Conservation (phyloP, 2,329 filamentous ascomycete genomes). For the Fusarium sp. region DNA sequence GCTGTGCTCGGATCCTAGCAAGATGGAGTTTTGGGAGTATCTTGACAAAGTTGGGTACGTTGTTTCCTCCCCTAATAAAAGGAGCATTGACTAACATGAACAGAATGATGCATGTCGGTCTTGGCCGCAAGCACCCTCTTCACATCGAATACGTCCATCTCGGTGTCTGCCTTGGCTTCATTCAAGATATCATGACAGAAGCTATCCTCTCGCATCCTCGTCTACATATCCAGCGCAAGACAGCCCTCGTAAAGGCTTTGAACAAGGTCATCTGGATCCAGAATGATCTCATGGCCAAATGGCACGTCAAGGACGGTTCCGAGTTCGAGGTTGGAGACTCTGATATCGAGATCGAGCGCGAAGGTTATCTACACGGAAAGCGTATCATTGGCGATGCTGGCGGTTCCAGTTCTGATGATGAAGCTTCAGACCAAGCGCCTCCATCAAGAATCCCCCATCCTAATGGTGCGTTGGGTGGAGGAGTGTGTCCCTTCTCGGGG, state of each 20-base stretch:
- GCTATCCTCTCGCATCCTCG: constrained; percentile 79
- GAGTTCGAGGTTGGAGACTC: constrained; percentile 64
- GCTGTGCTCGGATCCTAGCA: constrained; percentile 79
- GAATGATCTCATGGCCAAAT: constrained; percentile 87
- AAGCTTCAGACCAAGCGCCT: constrained; percentile 34
- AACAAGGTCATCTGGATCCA: constrained; percentile 90
- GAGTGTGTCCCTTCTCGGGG: constrained; percentile 46
- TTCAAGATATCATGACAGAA: constrained; percentile 82
- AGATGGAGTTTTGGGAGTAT: constrained; percentile 85
- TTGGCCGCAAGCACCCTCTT: constrained; percentile 76
- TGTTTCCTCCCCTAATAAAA: background rate
- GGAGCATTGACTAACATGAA: background rate
- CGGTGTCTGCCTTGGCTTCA: constrained; percentile 76
- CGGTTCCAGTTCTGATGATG: constrained; percentile 34
- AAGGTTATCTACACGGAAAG: constrained; percentile 74
- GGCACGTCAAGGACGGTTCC: constrained; percentile 78
- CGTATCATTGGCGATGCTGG: constrained; percentile 61
- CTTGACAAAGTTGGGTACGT: constrained; percentile 82
- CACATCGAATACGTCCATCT: constrained; percentile 87
- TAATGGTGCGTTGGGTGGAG: constrained; percentile 26
- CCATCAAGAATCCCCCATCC: constrained; percentile 35
- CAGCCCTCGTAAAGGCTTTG: constrained; percentile 78
- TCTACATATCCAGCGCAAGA: constrained; percentile 75
- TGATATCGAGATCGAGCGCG: constrained; percentile 66
- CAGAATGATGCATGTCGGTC: constrained; percentile 84